Percentiles rank a stretch among this genome's conserved stretches.
Evolutionary conservation across 225 moss, liverwort and hornwort species (phyloP).

Genomic region (Rhytidiadelphus loreus): DNA sequence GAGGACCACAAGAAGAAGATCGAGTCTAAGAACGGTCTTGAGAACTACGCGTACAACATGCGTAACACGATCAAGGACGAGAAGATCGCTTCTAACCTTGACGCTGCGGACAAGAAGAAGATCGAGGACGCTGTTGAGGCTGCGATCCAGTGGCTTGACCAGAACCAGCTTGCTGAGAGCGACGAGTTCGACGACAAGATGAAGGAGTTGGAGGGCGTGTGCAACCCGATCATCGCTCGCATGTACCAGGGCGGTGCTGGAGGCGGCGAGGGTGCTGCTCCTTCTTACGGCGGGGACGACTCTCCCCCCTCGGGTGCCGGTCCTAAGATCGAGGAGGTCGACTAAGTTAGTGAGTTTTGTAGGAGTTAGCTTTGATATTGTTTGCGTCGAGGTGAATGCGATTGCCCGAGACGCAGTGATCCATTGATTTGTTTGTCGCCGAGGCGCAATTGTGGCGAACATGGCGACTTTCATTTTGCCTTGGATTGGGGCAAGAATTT

Average conservation of each 20-base stretch:
- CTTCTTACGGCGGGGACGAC: conserved; percentile 16
- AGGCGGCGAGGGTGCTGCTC: conserved; percentile 23
- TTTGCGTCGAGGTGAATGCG: no score
- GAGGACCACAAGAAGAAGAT: conserved; percentile 40
- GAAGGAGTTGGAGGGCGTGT: conserved; percentile 28
- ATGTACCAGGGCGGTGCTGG: conserved; percentile 63
- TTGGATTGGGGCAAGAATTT: no score
- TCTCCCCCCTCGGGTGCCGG: background rate
- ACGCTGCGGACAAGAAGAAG: conserved; percentile 14
- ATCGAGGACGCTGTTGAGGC: conserved; percentile 13
- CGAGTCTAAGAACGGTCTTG: conserved; percentile 33
- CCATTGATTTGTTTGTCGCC: no score
- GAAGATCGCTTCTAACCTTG: conserved; percentile 17
- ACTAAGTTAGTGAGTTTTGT: no score
- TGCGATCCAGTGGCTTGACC: conserved; percentile 53
- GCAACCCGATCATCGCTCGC: conserved; percentile 52
- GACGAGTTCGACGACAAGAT: conserved; percentile 51
- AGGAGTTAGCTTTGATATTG: no score
- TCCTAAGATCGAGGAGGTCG: conserved; percentile 17
- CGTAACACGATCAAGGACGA: background rate
- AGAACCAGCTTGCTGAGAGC: conserved; percentile 51
- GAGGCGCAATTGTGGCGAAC: no score
- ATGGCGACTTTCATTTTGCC: no score
- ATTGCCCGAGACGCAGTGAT: no score
- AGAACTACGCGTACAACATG: background rate